phyloP scores from a whole-genome alignment of 2,329 filamentous ascomycete genomes.

The Aspergillus aculeatus region DNA sequence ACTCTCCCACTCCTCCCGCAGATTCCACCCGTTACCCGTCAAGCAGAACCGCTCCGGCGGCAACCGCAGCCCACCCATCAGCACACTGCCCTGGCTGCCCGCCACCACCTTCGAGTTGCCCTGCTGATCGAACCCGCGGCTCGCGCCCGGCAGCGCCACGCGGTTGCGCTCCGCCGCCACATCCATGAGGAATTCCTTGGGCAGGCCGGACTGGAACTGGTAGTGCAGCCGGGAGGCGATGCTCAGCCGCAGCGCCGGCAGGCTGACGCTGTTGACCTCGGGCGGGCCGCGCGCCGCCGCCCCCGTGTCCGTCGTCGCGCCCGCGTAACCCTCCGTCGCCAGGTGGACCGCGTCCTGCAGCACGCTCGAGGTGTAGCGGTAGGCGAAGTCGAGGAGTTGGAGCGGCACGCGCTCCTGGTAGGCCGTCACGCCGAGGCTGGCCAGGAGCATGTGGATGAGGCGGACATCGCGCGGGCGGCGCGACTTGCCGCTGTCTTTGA shows the following conservation, averaged over 20 bases:
- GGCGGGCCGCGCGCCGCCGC: constrained; percentile 35
- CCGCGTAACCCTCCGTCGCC: constrained; percentile 51
- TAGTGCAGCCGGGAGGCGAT: constrained; percentile 60
- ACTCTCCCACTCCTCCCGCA: constrained; percentile 59
- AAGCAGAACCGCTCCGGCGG: constrained; percentile 63
- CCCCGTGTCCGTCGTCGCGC: constrained; percentile 34
- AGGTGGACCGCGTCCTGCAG: constrained; percentile 54
- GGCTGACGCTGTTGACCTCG: constrained; percentile 53
- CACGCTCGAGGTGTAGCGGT: constrained; percentile 54
- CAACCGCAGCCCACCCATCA: constrained; percentile 55
- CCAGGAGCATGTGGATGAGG: constrained; percentile 52
- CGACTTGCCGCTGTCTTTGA: constrained; percentile 48
- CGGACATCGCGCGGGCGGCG: constrained; percentile 51
- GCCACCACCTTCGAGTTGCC: constrained; percentile 20
- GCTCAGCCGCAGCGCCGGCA: constrained; percentile 59
- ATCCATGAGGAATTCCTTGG: constrained; percentile 62
- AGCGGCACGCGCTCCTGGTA: constrained; percentile 55
- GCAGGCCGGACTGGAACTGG: constrained; percentile 58
- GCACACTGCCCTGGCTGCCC: constrained; percentile 32
- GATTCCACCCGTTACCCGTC: constrained; percentile 56
- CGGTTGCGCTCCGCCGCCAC: constrained; percentile 57
- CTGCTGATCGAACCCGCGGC: constrained; percentile 47
- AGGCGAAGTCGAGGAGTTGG: constrained; percentile 54
- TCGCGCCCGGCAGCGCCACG: constrained; percentile 54
- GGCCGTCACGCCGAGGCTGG: constrained; percentile 48